A percentile compares a stretch with the other conserved stretches of the same genome.
These are phyloP conservation scores for Candida insectorum DNA, from an alignment of 805 yeast species.

Conservation along the genomic window DNA sequence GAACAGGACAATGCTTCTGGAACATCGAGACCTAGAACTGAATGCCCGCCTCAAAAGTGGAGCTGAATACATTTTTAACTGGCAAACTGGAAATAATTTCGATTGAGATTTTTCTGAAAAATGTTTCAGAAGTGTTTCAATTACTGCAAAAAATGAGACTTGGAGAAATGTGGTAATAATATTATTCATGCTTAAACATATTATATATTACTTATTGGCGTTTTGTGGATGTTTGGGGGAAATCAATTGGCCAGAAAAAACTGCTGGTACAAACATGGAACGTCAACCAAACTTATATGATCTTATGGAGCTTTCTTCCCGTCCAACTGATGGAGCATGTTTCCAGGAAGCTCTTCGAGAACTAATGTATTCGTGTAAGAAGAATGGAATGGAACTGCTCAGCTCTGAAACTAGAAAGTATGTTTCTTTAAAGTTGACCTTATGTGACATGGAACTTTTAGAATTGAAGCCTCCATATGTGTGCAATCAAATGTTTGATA, in stretches of 20 bases:
- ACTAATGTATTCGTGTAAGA: constrained; percentile 39
- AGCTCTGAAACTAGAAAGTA: constrained; percentile 28
- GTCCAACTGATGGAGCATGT: too few species aligned
- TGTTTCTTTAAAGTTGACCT: constrained; percentile 46
- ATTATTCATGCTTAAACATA: too few species aligned
- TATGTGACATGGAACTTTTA: constrained; percentile 54
- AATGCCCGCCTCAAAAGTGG: background rate
- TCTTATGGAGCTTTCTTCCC: too few species aligned
- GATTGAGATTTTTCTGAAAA: too few species aligned
- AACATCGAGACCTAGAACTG: constrained; percentile 2
- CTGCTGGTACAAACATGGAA: too few species aligned
- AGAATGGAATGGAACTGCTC: constrained; percentile 36
- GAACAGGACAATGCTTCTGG: constrained; percentile 5
- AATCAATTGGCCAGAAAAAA: too few species aligned
- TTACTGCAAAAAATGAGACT: constrained; percentile 3
- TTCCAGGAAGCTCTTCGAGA: constrained; percentile 36
- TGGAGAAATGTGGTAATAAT: too few species aligned
- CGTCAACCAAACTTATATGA: too few species aligned
- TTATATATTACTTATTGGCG: too few species aligned
- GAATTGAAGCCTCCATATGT: constrained; percentile 29
- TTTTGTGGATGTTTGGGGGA: too few species aligned
- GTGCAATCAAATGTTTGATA: constrained; percentile 22
- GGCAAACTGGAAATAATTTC: too few species aligned
- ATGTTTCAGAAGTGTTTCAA: constrained; percentile 5
- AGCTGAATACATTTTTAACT: too few species aligned